Percentiles rank a stretch among this genome's conserved stretches.
Conservation (phyloP, 345 rosid genomes). For the Kandelia obovata region DNA sequence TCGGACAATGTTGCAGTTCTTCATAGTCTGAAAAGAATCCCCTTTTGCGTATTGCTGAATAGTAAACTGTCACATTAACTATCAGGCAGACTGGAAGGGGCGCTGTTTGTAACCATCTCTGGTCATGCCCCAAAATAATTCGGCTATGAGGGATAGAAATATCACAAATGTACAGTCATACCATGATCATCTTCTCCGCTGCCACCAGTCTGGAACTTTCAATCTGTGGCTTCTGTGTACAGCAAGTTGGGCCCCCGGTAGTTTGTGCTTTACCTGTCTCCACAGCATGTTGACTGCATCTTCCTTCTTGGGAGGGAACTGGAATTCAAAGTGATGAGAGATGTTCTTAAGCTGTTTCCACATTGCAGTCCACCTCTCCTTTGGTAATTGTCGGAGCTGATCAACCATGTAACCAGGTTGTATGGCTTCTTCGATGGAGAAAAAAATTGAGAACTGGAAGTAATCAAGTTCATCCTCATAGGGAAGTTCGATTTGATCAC, state of each 20-base stretch:
- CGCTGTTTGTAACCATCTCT: constrained; percentile 7
- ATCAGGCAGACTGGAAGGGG: constrained; percentile 13
- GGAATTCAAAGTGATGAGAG: constrained; percentile 77
- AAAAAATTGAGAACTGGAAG: constrained; percentile 64
- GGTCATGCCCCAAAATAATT: constrained; percentile 10
- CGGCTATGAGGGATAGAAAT: constrained; percentile 10
- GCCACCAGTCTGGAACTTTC: constrained; percentile 90
- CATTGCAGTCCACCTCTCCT: constrained; percentile 69
- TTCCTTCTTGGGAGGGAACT: constrained; percentile 69
- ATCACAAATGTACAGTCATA: constrained; percentile 40
- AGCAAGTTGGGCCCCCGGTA: constrained; percentile 55
- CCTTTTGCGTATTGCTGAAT: background rate
- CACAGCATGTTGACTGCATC: constrained; percentile 80
- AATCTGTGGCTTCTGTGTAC: constrained; percentile 72
- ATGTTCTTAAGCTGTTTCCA: constrained; percentile 65
- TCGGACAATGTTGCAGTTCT: background rate
- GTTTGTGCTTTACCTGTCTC: constrained; percentile 83
- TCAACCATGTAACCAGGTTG: constrained; percentile 65
- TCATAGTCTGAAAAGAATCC: constrained; percentile 4
- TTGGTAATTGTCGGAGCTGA: constrained; percentile 61
- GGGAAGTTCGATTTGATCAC: constrained; percentile 81
- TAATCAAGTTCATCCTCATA: constrained; percentile 83
- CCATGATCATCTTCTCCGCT: constrained; percentile 30
- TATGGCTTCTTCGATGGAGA: constrained; percentile 65
- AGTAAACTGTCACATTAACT: background rate